Evolutionary conservation across 345 rosid genomes (phyloP).

Genomic region (Murraya paniculata): DNA sequence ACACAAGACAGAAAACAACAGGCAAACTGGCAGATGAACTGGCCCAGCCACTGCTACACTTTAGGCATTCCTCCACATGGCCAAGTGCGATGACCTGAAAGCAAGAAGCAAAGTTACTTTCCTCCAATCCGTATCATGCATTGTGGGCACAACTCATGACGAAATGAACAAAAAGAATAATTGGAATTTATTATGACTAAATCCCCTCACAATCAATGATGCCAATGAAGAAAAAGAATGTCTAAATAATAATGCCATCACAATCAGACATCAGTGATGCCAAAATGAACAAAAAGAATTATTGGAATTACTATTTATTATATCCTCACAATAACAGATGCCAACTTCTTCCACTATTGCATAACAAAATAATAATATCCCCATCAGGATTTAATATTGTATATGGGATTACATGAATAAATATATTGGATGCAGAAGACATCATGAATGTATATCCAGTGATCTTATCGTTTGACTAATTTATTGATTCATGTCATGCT

Average conservation of each 20-base stretch:
- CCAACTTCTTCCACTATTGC: background rate
- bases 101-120: background rate
- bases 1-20: background rate
- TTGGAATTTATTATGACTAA: background rate
- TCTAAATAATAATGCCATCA: background rate
- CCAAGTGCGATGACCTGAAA: constrained; percentile 26
- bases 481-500: background rate
- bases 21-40: constrained; percentile 7
- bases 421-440: too few relatives aligned
- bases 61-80: constrained; percentile 7
- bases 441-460: background rate
- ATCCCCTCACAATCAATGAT: background rate
- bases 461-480: constrained; percentile 4
- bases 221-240: background rate
- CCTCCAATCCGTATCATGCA: background rate
- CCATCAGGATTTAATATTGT: background rate
- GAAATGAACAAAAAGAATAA: background rate
- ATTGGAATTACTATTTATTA: background rate
- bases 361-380: background rate
- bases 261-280: background rate
- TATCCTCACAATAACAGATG: background rate
- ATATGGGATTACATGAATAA: background rate
- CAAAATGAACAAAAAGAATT: background rate
- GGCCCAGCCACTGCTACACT: constrained; percentile 11
- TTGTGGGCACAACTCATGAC: background rate